phyloP scores from a whole-genome alignment of 2,329 filamentous ascomycete species.

The Thermothelomyces thermophilus region DNA sequence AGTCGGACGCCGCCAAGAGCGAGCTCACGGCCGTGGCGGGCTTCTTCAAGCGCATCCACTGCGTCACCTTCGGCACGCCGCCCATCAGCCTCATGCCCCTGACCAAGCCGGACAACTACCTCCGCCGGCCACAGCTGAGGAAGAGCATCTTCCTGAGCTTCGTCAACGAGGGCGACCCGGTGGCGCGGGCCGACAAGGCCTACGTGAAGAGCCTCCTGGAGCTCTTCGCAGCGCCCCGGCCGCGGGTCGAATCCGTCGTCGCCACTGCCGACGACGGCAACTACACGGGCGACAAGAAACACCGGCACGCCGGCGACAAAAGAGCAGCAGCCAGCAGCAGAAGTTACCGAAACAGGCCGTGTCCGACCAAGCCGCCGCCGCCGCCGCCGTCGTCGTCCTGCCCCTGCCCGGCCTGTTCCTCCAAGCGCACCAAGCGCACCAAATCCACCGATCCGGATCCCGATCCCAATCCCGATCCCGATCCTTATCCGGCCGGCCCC shows the following conservation, averaged over 20 bases:
- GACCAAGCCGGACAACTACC: conserved; percentile 44
- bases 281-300: conserved; percentile 10
- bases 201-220: conserved; percentile 69
- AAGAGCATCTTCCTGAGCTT: conserved; percentile 75
- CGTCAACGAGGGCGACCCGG: conserved; percentile 80
- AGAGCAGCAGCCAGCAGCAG: too few relatives aligned
- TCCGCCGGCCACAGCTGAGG: conserved; percentile 33
- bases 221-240: conserved; percentile 58
- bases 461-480: too few relatives aligned
- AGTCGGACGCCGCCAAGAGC: conserved; percentile 47
- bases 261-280: conserved; percentile 1
- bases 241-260: conserved; percentile 26
- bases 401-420: too few relatives aligned
- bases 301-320: background rate
- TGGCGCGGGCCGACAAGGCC: conserved; percentile 66
- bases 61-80: conserved; percentile 78
- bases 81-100: conserved; percentile 68
- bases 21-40: conserved; percentile 64
- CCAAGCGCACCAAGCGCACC: too few relatives aligned
- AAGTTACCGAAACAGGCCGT: background rate
- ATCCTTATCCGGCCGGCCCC: conserved; percentile 30
- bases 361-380: too few relatives aligned
- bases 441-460: too few relatives aligned
- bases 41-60: conserved; percentile 74
- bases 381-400: too few relatives aligned